Evolutionary conservation across 768 basidiomycete species (phyloP).

Genomic region (Xerocomus potaroensis): DNA sequence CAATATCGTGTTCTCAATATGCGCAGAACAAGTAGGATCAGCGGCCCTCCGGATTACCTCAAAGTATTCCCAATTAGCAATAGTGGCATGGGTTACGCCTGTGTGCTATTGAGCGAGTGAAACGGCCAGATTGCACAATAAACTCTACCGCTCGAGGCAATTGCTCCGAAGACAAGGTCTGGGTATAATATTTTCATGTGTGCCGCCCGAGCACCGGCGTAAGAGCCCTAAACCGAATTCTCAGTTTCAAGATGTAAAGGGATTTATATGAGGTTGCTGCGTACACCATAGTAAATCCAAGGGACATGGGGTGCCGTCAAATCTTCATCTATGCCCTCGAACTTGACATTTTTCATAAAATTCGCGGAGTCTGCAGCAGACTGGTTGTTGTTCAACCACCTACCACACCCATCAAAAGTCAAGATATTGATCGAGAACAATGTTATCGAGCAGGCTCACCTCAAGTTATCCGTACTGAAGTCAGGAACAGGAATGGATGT

Average conservation of each 20-base stretch:
- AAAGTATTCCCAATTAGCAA: conserved; percentile 86
- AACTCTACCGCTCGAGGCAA: conserved; percentile 74
- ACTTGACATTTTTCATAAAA: conserved; percentile 81
- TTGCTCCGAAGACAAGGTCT: conserved; percentile 83
- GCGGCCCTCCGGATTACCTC: conserved; percentile 73
- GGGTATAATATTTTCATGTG: conserved; percentile 88
- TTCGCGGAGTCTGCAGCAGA: conserved; percentile 87
- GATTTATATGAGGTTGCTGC: conserved; percentile 17
- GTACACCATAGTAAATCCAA: conserved; percentile 92
- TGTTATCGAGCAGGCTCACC: conserved; percentile 37
- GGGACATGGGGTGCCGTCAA: conserved; percentile 69
- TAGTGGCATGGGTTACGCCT: conserved; percentile 83
- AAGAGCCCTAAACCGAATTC: conserved; percentile 58
- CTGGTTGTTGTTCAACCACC: conserved; percentile 88
- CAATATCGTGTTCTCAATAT: conserved; percentile 53
- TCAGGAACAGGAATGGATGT: conserved; percentile 70
- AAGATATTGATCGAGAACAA: not conserved
- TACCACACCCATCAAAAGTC: conserved; percentile 26
- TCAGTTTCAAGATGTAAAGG: not conserved
- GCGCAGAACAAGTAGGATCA: conserved; percentile 55
- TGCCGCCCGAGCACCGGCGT: conserved; percentile 90
- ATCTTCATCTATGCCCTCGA: conserved; percentile 65
- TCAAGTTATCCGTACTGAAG: conserved; percentile 77
- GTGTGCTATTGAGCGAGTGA: not conserved
- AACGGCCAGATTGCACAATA: not conserved